Percentiles rank a stretch among this genome's conserved stretches.
These are phyloP conservation scores for Sphaerobolus stellatus DNA, from an alignment of 1,284 basidiomycete species.

Conservation along the genomic window DNA sequence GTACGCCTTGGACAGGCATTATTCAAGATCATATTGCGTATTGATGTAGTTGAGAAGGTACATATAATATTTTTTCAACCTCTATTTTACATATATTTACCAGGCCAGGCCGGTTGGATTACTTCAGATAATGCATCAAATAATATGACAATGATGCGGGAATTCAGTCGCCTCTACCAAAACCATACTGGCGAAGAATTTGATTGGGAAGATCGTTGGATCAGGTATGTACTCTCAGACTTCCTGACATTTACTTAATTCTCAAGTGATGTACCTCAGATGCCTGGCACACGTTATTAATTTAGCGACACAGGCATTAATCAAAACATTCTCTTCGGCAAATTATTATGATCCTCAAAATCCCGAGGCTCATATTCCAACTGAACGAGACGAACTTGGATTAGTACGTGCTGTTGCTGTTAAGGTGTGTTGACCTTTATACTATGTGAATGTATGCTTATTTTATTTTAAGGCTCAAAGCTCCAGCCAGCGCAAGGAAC, in stretches of 20 bases:
- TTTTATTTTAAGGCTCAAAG: constrained; percentile 28
- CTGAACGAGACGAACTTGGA: constrained; percentile 29
- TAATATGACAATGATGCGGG: constrained; percentile 33
- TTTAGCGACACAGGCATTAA: constrained; percentile 19
- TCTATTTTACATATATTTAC: constrained; percentile 6
- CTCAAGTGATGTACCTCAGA: constrained; percentile 23
- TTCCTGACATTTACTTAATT: no score
- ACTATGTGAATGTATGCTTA: neutral
- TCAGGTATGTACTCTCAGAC: constrained; percentile 23
- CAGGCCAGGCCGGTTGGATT: constrained; percentile 31
- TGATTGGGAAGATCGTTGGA: constrained; percentile 14
- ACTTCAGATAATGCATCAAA: constrained; percentile 38
- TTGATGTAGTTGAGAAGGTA: constrained; percentile 30
- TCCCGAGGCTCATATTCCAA: constrained; percentile 10
- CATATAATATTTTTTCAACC: constrained; percentile 10
- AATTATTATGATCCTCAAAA: constrained; percentile 16
- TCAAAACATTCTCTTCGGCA: constrained; percentile 15
- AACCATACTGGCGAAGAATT: constrained; percentile 15
- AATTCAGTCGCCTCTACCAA: constrained; percentile 20
- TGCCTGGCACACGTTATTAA: constrained; percentile 24
- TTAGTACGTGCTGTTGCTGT: constrained; percentile 31
- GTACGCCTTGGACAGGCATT: constrained; percentile 30
- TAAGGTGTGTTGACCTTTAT: constrained; percentile 27
- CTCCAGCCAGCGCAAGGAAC: constrained; percentile 32
- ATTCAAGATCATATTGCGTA: constrained; percentile 27